phyloP scores from a whole-genome alignment of 2,329 filamentous ascomycete species.

The Metarhizium guizhouense region DNA sequence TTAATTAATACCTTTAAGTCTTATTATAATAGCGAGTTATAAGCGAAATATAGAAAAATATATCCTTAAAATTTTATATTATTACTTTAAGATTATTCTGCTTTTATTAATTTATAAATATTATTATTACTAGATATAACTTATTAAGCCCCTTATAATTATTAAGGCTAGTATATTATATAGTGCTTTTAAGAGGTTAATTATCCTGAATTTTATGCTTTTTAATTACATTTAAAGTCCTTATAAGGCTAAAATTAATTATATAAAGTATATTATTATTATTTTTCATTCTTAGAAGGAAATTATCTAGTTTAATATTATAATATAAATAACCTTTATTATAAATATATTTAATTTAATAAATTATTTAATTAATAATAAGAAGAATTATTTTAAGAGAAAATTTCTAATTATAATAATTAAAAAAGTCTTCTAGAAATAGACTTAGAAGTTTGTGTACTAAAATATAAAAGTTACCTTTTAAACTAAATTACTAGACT shows the following conservation, averaged over 20 bases:
- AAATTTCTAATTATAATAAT: slow-evolving; percentile 99
- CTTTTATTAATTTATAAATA: too few species aligned
- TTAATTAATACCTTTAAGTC: too few species aligned
- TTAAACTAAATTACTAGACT: slow-evolving; percentile 97
- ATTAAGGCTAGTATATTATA: too few species aligned
- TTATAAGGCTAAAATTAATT: slow-evolving; percentile 96
- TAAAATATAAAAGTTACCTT: slow-evolving; percentile 99
- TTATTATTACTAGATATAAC: too few species aligned
- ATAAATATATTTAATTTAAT: slow-evolving; percentile 98
- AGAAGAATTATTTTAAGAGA: slow-evolving; percentile 96
- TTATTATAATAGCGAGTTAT: too few species aligned
- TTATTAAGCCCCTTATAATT: too few species aligned
- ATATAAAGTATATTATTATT: slow-evolving; percentile 99
- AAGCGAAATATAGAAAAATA: too few species aligned
- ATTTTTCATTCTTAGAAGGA: slow-evolving; percentile 98
- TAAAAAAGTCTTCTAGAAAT: slow-evolving; percentile 95
- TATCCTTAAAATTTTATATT: too few species aligned
- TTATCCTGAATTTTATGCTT: background rate
- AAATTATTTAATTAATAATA: slow-evolving; percentile 94
- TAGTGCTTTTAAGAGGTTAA: background rate
- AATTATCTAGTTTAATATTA: slow-evolving; percentile 99
- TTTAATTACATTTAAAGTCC: background rate
- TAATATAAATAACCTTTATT: slow-evolving; percentile 99
- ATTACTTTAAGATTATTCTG: too few species aligned
- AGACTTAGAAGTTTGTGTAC: slow-evolving; percentile 93